phyloP scores from a whole-genome alignment of 768 basidiomycete genomes.

The Podaxis pistillaris region DNA sequence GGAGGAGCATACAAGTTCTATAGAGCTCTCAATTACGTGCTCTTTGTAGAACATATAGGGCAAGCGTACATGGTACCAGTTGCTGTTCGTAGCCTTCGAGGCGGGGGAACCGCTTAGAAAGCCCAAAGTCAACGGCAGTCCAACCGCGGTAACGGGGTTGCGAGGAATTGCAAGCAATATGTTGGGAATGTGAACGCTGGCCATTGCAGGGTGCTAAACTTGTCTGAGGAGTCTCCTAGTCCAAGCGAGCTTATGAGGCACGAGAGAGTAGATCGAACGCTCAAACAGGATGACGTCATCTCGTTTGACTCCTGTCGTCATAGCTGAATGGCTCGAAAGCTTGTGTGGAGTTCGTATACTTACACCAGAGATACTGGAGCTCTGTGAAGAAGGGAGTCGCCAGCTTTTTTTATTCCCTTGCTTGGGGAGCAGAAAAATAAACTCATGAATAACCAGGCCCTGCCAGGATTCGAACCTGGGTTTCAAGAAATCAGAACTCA shows the following conservation, averaged over 20 bases:
- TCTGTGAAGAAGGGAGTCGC: too few relatives aligned
- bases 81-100: slow-evolving; percentile 42
- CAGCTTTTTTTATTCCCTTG: too few relatives aligned
- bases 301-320: slow-evolving; percentile 3
- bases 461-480: slow-evolving; percentile 37
- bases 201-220: slow-evolving; percentile 24
- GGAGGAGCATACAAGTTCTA: slow-evolving; percentile 52
- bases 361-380: too few relatives aligned
- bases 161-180: slow-evolving; percentile 53
- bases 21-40: background rate
- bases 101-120: slow-evolving; percentile 49
- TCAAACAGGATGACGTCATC: slow-evolving; percentile 21
- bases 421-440: background rate
- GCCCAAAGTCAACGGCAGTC: slow-evolving; percentile 57
- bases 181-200: slow-evolving; percentile 41
- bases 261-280: background rate
- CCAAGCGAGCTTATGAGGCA: background rate
- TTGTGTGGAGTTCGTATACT: too few relatives aligned
- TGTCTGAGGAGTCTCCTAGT: background rate
- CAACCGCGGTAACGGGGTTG: slow-evolving; percentile 56
- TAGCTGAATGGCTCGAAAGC: background rate
- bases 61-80: slow-evolving; percentile 57
- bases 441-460: slow-evolving; percentile 25
- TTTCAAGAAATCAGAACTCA: slow-evolving; percentile 32
- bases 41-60: too few relatives aligned